Conservation (phyloP, 306 rosid genomes). For the Lathyrus sativus region DNA sequence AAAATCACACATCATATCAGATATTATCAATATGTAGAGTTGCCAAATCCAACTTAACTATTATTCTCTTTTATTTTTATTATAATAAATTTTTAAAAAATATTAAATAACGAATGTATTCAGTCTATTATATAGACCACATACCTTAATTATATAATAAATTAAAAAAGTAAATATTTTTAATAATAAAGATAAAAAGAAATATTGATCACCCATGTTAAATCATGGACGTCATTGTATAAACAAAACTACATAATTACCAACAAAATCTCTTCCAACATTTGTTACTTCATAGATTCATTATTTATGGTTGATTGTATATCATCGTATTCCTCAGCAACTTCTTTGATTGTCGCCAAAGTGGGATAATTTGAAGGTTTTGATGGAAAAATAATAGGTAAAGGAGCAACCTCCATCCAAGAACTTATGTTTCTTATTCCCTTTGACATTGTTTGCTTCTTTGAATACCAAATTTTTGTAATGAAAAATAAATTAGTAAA, state of each 20-base stretch:
- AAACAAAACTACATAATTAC: neutral
- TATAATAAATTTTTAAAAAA: too few relatives aligned
- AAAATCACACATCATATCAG: too few relatives aligned
- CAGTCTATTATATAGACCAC: too few relatives aligned
- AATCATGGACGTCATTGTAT: too few relatives aligned
- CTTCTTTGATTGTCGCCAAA: conserved; percentile 69
- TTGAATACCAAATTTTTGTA: neutral
- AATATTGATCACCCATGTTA: too few relatives aligned
- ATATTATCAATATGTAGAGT: too few relatives aligned
- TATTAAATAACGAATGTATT: too few relatives aligned
- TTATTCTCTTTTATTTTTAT: too few relatives aligned
- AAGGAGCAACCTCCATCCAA: conserved; percentile 66
- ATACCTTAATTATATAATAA: too few relatives aligned
- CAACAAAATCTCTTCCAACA: neutral
- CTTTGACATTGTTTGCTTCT: conserved; percentile 45
- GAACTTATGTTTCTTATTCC: conserved; percentile 39
- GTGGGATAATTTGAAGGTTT: conserved; percentile 60
- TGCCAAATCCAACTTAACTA: too few relatives aligned
- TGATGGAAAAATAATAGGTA: conserved; percentile 49
- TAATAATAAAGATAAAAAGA: too few relatives aligned
- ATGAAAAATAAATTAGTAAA: neutral
- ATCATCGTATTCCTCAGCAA: conserved; percentile 34
- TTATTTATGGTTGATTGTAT: conserved; percentile 16
- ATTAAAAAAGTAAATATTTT: too few relatives aligned
- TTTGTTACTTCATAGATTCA: conserved; percentile 6